phyloP scores from a whole-genome alignment of 768 basidiomycete genomes.

The Mrakia frigida region DNA sequence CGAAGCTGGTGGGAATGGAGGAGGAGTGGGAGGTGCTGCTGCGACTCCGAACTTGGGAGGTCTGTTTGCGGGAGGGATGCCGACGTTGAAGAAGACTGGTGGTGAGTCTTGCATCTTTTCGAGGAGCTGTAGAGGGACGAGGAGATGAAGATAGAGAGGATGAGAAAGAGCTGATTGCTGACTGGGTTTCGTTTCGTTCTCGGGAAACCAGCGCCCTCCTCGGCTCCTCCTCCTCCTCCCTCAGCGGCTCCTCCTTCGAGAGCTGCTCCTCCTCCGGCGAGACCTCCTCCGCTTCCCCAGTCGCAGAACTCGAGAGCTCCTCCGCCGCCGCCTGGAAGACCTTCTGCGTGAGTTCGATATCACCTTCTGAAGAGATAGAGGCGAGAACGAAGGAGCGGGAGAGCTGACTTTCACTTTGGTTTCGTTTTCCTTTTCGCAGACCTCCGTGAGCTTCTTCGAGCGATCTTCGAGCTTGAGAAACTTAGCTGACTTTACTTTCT shows the following conservation, averaged over 20 bases:
- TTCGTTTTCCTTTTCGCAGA: not conserved
- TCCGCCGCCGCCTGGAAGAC: slow-evolving; percentile 30
- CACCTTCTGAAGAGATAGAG: not conserved
- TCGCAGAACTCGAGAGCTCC: slow-evolving; percentile 34
- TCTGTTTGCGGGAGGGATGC: slow-evolving; percentile 86
- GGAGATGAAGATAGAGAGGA: not conserved
- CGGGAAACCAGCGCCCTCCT: slow-evolving; percentile 38
- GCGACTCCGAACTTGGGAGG: slow-evolving; percentile 77
- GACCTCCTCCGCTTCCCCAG: slow-evolving; percentile 32
- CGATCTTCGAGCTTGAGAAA: not conserved
- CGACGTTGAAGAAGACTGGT: slow-evolving; percentile 75
- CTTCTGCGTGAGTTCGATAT: slow-evolving; percentile 29
- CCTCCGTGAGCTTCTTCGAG: slow-evolving; percentile 2
- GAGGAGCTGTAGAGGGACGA: not conserved
- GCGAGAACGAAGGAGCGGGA: not conserved
- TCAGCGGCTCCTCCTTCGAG: slow-evolving; percentile 1
- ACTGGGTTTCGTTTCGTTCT: not conserved
- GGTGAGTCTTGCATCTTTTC: slow-evolving; percentile 11
- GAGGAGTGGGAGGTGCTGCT: slow-evolving; percentile 59
- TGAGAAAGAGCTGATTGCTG: not conserved
- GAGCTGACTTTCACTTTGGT: not conserved
- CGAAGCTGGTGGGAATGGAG: slow-evolving; percentile 24
- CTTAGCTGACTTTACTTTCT: not conserved
- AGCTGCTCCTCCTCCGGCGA: not conserved
- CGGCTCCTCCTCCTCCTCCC: slow-evolving; percentile 36